These are phyloP conservation scores for Neoconidiobolus thromboides DNA, from an alignment of 371 early-diverging fungal genomes.

Conservation along the genomic window DNA sequence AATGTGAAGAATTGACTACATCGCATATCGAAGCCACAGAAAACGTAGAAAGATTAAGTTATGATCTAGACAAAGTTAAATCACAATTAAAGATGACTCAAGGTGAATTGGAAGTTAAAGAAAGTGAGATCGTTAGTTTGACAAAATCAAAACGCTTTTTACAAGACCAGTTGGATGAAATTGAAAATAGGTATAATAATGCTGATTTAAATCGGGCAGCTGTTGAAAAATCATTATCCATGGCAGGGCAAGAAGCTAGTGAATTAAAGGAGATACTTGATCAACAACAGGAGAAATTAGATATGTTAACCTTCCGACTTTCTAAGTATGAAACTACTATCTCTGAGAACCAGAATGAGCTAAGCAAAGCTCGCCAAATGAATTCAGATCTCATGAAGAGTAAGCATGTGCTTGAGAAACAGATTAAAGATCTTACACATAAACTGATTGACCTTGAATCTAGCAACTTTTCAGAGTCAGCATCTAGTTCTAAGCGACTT, in stretches of 20 bases:
- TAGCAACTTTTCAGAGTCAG: slow-evolving; percentile 22
- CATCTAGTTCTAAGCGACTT: slow-evolving; percentile 28
- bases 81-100: slow-evolving; percentile 29
- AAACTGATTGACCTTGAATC: slow-evolving; percentile 56
- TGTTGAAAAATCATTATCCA: slow-evolving; percentile 30
- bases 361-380: slow-evolving; percentile 40
- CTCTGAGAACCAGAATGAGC: slow-evolving; percentile 29
- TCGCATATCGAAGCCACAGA: slow-evolving; percentile 21
- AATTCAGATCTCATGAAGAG: slow-evolving; percentile 35
- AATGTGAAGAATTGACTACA: slow-evolving; percentile 30
- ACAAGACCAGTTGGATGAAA: slow-evolving; percentile 52
- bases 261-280: slow-evolving; percentile 45
- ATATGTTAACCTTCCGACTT: slow-evolving; percentile 30
- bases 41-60: slow-evolving; percentile 28
- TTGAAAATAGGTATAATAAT: slow-evolving; percentile 39
- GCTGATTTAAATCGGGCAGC: slow-evolving; percentile 34
- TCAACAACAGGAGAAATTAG: slow-evolving; percentile 35
- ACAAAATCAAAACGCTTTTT: slow-evolving; percentile 45
- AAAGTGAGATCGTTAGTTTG: slow-evolving; percentile 26
- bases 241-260: slow-evolving; percentile 28
- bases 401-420: slow-evolving; percentile 48
- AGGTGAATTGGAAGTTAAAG: slow-evolving; percentile 35
- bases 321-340: slow-evolving; percentile 35
- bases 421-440: slow-evolving; percentile 47
- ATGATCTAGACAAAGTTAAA: slow-evolving; percentile 20